Evolutionary conservation across 1,284 basidiomycete genomes (phyloP), one percentile per base, ranked within the genome.

Genomic region (Cyathus olla): DNA sequence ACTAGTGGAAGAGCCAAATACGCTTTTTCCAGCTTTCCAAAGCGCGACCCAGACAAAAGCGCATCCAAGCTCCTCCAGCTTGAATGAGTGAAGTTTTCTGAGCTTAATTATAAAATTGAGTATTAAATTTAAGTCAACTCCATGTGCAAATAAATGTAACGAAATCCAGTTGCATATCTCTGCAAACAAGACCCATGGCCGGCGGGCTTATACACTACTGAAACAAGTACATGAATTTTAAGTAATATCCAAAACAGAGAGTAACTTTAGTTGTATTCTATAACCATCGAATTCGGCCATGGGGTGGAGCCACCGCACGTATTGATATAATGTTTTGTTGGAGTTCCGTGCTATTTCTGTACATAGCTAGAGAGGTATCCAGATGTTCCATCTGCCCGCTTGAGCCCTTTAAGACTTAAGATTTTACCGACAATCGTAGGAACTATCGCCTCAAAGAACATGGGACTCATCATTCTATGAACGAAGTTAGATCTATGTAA

Each of bases 341-440:
- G 61, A 9, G 64, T 67, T 3, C 74, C 78, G 59, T 79, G 70
- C 59, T 67, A 73, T 5, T 67, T 57, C 61, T 82, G 81, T 10
- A 63, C 66, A 61, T 82, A 82, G 35, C 78, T 80, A 52, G 78
- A 78, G 55, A 90, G 77, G 17, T 65, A 60, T 37, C 89, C 89
- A 17, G 84, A 82, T 5, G 65, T 61, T 2, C 83, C 83, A 26
- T 83, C 76, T 3, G 77, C 85, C 24, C 84, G 76, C 57, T 76
- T 72, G 27, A 91, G 44, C 46, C 83, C 76, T 57, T 80, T 80
- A 49, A 89, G 74, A 24, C 72, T 73, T 62, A 91, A 84, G 31
- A 90, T 81, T 17, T 77, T 75, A 4, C 80, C 79, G 19, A 90
- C 73, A 17, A 88, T 78, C 26, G 72, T 66, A 6, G 85, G 81